These are phyloP conservation scores for Millerago galiae DNA, from an alignment of 805 yeast species.

Conservation along the genomic window DNA sequence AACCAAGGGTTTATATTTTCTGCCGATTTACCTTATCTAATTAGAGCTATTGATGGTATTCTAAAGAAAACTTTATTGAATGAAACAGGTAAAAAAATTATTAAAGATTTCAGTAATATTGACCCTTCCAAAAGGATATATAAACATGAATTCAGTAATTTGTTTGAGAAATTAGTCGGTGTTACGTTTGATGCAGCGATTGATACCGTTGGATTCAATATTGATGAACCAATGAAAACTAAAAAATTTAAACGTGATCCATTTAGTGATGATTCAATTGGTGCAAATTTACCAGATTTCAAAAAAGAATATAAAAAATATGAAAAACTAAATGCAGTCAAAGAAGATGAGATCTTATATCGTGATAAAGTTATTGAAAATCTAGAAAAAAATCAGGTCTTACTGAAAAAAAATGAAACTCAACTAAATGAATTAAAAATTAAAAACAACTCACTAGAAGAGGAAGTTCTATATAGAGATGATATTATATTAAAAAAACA, in stretches of 20 bases:
- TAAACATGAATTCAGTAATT: conserved; percentile 26
- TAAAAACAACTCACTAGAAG: conserved; percentile 12
- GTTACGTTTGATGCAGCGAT: conserved; percentile 25
- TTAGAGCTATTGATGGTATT: conserved; percentile 18
- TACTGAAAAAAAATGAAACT: conserved; percentile 5
- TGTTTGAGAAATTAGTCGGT: conserved; percentile 28
- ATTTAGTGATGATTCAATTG: conserved; percentile 4
- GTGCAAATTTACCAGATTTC: conserved; percentile 15
- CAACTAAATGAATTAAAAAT: conserved; percentile 7
- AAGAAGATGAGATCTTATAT: conserved; percentile 21
- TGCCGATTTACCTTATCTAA: conserved; percentile 16
- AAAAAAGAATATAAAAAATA: conserved; percentile 17
- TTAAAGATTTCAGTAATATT: conserved; percentile 25
- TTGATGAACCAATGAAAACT: not conserved
- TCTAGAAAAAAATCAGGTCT: conserved; percentile 12
- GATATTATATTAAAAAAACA: conserved; percentile 15
- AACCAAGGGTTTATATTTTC: conserved; percentile 15
- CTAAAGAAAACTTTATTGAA: conserved; percentile 21
- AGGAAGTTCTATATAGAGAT: conserved; percentile 21
- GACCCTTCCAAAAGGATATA: conserved; percentile 26
- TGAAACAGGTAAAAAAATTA: conserved; percentile 21
- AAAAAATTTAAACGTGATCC: not conserved
- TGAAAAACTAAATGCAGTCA: conserved; percentile 16
- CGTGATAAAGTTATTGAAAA: conserved; percentile 20
- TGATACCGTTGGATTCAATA: conserved; percentile 7